These are phyloP conservation scores for Starmerella tilneyi DNA, from an alignment of 805 yeast species.

Conservation along the genomic window DNA sequence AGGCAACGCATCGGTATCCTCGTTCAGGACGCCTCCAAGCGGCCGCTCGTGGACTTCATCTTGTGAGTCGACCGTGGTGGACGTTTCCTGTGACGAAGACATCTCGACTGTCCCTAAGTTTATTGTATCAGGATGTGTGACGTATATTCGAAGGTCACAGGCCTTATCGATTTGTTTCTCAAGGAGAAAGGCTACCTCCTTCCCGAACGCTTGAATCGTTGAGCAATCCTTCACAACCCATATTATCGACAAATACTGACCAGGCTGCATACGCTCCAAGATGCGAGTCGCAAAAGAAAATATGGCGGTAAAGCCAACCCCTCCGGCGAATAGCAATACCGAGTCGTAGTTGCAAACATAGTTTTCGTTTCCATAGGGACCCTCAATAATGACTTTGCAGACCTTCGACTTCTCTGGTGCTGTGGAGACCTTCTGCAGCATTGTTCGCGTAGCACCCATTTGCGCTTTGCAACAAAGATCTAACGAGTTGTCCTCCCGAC, in stretches of 20 bases:
- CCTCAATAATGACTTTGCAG: slow-evolving; percentile 44
- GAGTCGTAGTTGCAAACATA: slow-evolving; percentile 41
- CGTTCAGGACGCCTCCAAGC: too few relatives aligned
- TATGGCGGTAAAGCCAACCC: slow-evolving; percentile 53
- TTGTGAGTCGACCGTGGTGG: too few relatives aligned
- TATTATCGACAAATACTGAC: slow-evolving; percentile 20
- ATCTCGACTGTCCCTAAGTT: slow-evolving; percentile 9
- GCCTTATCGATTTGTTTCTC: not conserved
- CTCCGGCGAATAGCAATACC: slow-evolving; percentile 50
- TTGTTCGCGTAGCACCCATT: slow-evolving; percentile 42
- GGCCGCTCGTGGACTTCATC: too few relatives aligned
- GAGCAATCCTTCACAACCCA: slow-evolving; percentile 29
- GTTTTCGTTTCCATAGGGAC: slow-evolving; percentile 46
- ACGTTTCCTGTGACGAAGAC: not conserved
- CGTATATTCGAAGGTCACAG: slow-evolving; percentile 17
- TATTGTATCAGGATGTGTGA: slow-evolving; percentile 15
- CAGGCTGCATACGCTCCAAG: slow-evolving; percentile 10
- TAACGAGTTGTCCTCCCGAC: slow-evolving; percentile 33
- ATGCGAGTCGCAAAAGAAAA: slow-evolving; percentile 39
- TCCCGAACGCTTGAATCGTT: slow-evolving; percentile 43
- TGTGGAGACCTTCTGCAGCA: slow-evolving; percentile 32
- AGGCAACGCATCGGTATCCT: too few relatives aligned
- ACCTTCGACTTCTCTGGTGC: slow-evolving; percentile 24
- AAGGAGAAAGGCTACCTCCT: slow-evolving; percentile 38
- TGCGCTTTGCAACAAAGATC: slow-evolving; percentile 44